phyloP scores from a whole-genome alignment of 1,284 basidiomycete species.

The Rhodotorula sp. region DNA sequence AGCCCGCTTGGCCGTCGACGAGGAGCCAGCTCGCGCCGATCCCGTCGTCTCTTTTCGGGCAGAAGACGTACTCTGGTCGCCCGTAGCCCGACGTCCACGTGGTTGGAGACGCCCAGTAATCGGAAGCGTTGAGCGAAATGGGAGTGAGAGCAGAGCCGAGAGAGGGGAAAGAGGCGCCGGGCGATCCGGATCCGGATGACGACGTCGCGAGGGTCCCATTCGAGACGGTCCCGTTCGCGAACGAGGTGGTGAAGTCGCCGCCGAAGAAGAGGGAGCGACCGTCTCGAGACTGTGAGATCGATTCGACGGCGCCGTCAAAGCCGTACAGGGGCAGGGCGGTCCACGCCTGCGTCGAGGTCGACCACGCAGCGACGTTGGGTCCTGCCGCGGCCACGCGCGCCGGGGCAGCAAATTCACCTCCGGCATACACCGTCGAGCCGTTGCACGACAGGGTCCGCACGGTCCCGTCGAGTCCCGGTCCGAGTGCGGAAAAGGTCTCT shows the following conservation, averaged over 20 bases:
- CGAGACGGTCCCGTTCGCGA: constrained; percentile 31
- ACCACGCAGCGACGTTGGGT: constrained; percentile 75
- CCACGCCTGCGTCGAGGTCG: constrained; percentile 66
- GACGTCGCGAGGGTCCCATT: constrained; percentile 43
- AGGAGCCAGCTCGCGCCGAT: constrained; percentile 79
- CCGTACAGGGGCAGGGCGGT: constrained; percentile 76
- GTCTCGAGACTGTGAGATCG: constrained; percentile 73
- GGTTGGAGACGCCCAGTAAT: constrained; percentile 69
- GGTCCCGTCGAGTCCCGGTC: constrained; percentile 70
- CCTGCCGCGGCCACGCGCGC: constrained; percentile 44
- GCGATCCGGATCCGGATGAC: constrained; percentile 47
- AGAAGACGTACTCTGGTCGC: constrained; percentile 73
- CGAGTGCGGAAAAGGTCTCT: constrained; percentile 69
- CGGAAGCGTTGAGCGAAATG: constrained; percentile 63
- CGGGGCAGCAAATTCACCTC: constrained; percentile 67
- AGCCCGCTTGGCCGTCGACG: constrained; percentile 67
- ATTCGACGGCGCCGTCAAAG: constrained; percentile 72
- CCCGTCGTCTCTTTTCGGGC: constrained; percentile 76
- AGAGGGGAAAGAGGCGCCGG: constrained; percentile 58
- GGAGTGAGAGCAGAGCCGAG: constrained; percentile 83
- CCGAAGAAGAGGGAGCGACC: constrained; percentile 76
- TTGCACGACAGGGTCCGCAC: constrained; percentile 83
- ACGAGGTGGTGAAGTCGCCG: constrained; percentile 65
- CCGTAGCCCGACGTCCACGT: constrained; percentile 64
- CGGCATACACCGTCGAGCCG: constrained; percentile 71